Percentiles rank a stretch among this genome's conserved stretches.
These are phyloP conservation scores for Iris macrosiphon DNA, from an alignment of 106 monocot genomes.

Conservation along the genomic window DNA sequence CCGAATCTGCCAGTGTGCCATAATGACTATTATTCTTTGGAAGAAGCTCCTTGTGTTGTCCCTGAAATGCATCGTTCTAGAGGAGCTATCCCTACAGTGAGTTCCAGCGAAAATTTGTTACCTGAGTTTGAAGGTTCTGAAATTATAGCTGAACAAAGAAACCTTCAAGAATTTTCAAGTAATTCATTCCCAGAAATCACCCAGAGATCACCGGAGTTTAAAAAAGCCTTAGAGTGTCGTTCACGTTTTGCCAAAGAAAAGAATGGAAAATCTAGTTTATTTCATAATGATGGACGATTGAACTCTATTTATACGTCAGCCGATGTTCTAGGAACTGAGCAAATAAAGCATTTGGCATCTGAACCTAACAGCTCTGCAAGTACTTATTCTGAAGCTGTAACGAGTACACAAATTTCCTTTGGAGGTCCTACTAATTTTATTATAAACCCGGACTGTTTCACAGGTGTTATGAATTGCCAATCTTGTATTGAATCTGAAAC, in stretches of 20 bases:
- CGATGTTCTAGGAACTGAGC: conserved; percentile 14
- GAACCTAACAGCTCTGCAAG: conserved; percentile 9
- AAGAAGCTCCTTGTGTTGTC: conserved; percentile 2
- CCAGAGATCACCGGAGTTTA: conserved; percentile 1
- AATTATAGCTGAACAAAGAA: conserved; percentile 2
- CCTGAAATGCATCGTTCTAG: conserved; percentile 6
- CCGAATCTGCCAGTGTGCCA: conserved; percentile 3
- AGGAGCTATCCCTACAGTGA: conserved; percentile 2
- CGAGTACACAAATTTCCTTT: conserved; percentile 1
- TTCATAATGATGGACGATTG: conserved; percentile 5
- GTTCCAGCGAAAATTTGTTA: conserved; percentile 10
- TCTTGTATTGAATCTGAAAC: conserved; percentile 10
- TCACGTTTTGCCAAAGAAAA: conserved; percentile 5
- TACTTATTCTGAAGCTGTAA: conserved; percentile 1
- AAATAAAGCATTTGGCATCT: conserved; percentile 10
- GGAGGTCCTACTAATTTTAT: conserved; percentile 4
- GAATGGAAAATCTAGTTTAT: conserved; percentile 14
- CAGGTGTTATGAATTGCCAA: conserved; percentile 11
- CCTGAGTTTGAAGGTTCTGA: conserved; percentile 12
- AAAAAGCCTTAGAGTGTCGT: background rate
- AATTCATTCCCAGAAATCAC: conserved; percentile 10
- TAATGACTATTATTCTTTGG: conserved; percentile 16
- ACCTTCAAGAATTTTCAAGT: conserved; percentile 9
- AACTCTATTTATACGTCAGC: background rate
- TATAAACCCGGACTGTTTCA: conserved; percentile 12